phyloP scores from a whole-genome alignment of 1,139 yeast genomes.

The Geotrichum klebahnii region DNA sequence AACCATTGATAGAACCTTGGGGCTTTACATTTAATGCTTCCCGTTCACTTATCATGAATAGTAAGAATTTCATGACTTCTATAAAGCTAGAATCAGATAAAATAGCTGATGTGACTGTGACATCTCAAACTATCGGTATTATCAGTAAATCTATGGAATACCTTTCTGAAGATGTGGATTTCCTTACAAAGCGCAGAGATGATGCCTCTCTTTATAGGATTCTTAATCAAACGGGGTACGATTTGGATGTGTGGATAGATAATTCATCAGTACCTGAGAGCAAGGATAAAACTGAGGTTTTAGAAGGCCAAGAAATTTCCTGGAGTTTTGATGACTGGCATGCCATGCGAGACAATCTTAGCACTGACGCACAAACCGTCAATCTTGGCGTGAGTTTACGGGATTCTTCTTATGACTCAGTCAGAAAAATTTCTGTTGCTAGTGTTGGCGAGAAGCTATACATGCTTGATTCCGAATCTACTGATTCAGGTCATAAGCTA shows the following conservation, averaged over 20 bases:
- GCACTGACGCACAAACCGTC: conserved; percentile 57
- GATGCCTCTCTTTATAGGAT: conserved; percentile 63
- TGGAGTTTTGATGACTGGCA: conserved; percentile 98
- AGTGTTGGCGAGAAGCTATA: conserved; percentile 83
- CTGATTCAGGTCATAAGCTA: conserved; percentile 65
- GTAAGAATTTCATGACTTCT: conserved; percentile 24
- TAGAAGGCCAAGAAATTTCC: conserved; percentile 52
- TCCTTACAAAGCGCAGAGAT: conserved; percentile 61
- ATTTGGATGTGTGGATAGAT: conserved; percentile 72
- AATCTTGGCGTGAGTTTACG: conserved; percentile 57
- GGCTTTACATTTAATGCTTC: conserved; percentile 70
- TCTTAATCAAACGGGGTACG: conserved; percentile 78
- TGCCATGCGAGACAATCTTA: conserved; percentile 71
- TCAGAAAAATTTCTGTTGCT: conserved; percentile 59
- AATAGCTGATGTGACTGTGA: conserved; percentile 72
- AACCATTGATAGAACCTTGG: conserved; percentile 87
- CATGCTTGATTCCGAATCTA: conserved; percentile 57
- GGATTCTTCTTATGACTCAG: conserved; percentile 51
- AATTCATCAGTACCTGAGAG: conserved; percentile 31
- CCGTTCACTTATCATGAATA: conserved; percentile 31
- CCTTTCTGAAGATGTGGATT: conserved; percentile 58
- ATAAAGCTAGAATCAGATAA: conserved; percentile 53
- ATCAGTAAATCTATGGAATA: conserved; percentile 50
- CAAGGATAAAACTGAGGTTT: conserved; percentile 34
- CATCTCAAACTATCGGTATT: conserved; percentile 58